Evolutionary conservation across 2,329 filamentous ascomycete species (phyloP).

Genomic region (Graphilbum sp.): DNA sequence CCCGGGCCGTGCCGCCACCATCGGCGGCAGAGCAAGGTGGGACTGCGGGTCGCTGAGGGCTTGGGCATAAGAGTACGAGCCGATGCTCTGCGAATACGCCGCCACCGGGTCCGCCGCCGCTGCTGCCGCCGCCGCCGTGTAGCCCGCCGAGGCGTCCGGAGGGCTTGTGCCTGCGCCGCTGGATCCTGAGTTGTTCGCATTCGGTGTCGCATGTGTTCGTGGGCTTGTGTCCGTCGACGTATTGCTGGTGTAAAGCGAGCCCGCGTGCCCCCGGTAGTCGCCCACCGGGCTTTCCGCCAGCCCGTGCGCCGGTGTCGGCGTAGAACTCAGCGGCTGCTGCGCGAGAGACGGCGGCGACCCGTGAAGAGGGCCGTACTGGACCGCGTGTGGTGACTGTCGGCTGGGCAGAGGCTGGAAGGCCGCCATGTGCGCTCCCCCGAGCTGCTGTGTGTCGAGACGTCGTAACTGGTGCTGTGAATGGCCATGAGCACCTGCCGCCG

Average conservation of each 20-base stretch:
- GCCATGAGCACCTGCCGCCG: background rate
- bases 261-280: constrained; percentile 6
- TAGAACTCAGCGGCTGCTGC: constrained; percentile 6
- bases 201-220: constrained; percentile 8
- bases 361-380: constrained; percentile 6
- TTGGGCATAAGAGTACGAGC: constrained; percentile 6
- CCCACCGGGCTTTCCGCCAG: constrained; percentile 4
- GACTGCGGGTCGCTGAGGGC: constrained; percentile 4
- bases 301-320: constrained; percentile 4
- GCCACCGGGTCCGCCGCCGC: background rate
- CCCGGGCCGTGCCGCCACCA: background rate
- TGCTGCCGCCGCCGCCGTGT: constrained; percentile 7
- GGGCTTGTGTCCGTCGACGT: constrained; percentile 7
- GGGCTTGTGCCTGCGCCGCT: constrained; percentile 7
- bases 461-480: constrained; percentile 3
- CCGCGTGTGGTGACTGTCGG: constrained; percentile 7
- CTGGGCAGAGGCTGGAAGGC: constrained; percentile 6
- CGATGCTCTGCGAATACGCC: constrained; percentile 5
- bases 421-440: constrained; percentile 2
- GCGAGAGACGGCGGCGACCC: constrained; percentile 6
- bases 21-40: background rate
- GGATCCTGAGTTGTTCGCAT: constrained; percentile 5
- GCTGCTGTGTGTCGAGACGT: constrained; percentile 7
- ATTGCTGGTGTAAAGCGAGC: constrained; percentile 5
- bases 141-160: constrained; percentile 5